Base-by-base conservation (phyloP, 2,329 filamentous ascomycete genomes). In the Intubia oerlemansii region DNA sequence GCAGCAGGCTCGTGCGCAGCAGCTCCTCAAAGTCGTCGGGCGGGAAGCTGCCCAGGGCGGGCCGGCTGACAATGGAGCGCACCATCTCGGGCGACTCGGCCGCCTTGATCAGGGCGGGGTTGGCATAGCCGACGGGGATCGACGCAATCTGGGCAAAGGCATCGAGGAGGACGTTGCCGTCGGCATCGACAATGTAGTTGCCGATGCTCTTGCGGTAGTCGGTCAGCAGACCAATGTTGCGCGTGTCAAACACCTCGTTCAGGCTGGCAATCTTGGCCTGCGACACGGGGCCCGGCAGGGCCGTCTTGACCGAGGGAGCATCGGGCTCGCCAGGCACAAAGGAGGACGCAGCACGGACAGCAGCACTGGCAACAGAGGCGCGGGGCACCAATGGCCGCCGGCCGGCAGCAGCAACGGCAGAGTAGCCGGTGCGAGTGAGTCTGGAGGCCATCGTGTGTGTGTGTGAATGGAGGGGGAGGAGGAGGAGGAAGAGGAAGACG, bases 101-200 rank as follows among this genome's bases (percentile, higher is more conserved):
- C 19, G 72, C 70, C 42, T 68, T 59, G 40, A 67, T 57, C 35
- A 92, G 64, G 38, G 62, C 53, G 5, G 78, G 72, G 56, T 91
- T 91, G 62, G 84, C 91, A 64, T 92, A 91, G 34, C 82, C 82
- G 27, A 92, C 61, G 3, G 82, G 78, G 42, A 92, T 92, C 24
- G 80, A 90, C 36, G 82, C 81, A 45, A 92, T 92, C 53, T 92
- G 82, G 28, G 82, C 78, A 23, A 30, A 30, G 8, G 78, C 72
- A 41, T 80, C 74, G n/a, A 80, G 61, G 34, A 78, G 53, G 10
- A 66, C 52, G 43, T 80, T 79, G 38, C 72, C 74, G 43, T 80
- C 74, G 1, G 67, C 59, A 40, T 79, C 74, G 18, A 62, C 63
- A 39, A 80, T 69, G 46, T 90, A 90, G 57, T 91, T 91, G 43